Percentiles rank a stretch among this genome's conserved stretches.
phyloP scores from a whole-genome alignment of 352 stramenopile genomes.

The Globisporangium spiculum region DNA sequence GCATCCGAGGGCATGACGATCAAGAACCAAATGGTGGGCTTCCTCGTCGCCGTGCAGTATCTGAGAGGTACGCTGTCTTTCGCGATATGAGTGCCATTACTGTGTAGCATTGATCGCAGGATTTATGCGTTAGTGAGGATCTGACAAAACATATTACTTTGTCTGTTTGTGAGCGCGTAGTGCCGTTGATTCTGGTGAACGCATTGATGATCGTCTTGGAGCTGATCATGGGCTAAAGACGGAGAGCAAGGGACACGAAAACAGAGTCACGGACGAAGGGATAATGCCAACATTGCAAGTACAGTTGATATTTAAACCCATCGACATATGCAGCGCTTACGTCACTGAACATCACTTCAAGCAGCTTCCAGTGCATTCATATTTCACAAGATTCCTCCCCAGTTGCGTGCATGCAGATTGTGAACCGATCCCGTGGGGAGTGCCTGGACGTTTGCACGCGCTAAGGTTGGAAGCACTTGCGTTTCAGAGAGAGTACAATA shows the following conservation, averaged over 20 bases:
- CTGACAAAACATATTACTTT: not conserved
- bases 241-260: not conserved
- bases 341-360: not conserved
- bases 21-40: constrained; percentile 87
- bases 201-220: constrained; percentile 79
- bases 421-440: no score
- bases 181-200: constrained; percentile 83
- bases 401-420: no score
- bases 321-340: not conserved
- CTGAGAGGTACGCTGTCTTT: constrained; percentile 51
- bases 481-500: no score
- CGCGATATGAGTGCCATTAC: not conserved
- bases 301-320: constrained; percentile 9
- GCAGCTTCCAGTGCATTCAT: not conserved
- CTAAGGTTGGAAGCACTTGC: no score
- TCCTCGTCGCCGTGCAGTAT: constrained; percentile 85
- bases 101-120: no score
- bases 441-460: no score
- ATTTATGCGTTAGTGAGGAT: no score
- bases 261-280: not conserved
- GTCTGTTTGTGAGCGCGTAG: constrained; percentile 23
- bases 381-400: no score
- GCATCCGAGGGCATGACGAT: constrained; percentile 78
- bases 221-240: constrained; percentile 60
- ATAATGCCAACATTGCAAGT: constrained; percentile 10